Percentiles rank a stretch among this genome's conserved stretches.
phyloP scores from a whole-genome alignment of 2,329 filamentous ascomycete species.

The Fusarium sp. region DNA sequence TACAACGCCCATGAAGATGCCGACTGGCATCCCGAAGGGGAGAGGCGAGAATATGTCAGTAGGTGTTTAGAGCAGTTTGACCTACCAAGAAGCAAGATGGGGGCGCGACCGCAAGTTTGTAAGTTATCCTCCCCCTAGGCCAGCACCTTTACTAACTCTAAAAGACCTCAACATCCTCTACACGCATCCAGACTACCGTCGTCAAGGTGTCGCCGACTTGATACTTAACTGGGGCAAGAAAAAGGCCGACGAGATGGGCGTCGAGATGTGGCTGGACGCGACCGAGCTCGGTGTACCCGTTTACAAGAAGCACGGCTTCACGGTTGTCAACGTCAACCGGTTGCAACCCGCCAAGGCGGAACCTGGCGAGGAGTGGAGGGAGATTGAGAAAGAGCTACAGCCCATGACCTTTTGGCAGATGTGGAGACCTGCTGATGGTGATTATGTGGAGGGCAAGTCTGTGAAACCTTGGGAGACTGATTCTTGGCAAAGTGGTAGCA shows the following conservation, averaged over 20 bases:
- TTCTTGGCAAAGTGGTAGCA: not conserved
- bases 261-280: slow-evolving; percentile 41
- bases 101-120: slow-evolving; percentile 37
- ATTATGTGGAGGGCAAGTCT: slow-evolving; percentile 29
- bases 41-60: slow-evolving; percentile 31
- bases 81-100: slow-evolving; percentile 33
- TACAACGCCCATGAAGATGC: slow-evolving; percentile 19
- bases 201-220: slow-evolving; percentile 36
- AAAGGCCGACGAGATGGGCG: slow-evolving; percentile 40
- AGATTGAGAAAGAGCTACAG: slow-evolving; percentile 25
- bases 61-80: slow-evolving; percentile 32
- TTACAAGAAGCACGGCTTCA: slow-evolving; percentile 40
- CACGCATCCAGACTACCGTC: slow-evolving; percentile 37
- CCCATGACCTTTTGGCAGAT: slow-evolving; percentile 35
- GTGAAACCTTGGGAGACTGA: slow-evolving; percentile 30
- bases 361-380: slow-evolving; percentile 28
- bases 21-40: slow-evolving; percentile 36
- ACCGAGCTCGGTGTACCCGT: slow-evolving; percentile 37
- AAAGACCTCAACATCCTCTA: slow-evolving; percentile 38
- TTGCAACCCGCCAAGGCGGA: slow-evolving; percentile 15
- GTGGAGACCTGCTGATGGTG: slow-evolving; percentile 37
- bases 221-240: slow-evolving; percentile 39
- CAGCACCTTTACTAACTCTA: not conserved
- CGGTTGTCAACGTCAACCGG: slow-evolving; percentile 24
- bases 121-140: not conserved